These are phyloP conservation scores for Podospora pseudocomata DNA, from an alignment of 495 filamentous ascomycete genomes.

Conservation along the genomic window DNA sequence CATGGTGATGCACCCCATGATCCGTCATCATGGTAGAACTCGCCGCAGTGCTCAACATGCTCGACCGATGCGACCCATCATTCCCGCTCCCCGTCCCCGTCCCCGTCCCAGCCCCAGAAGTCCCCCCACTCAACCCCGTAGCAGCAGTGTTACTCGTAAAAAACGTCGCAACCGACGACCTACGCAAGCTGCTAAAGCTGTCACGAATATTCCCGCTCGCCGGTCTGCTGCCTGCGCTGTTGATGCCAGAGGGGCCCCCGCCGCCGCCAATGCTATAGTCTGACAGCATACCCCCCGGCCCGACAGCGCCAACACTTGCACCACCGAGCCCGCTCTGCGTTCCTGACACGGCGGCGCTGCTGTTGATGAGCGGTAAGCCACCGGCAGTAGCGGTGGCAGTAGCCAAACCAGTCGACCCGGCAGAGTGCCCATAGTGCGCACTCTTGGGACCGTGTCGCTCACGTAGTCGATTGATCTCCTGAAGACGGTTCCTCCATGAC, in stretches of 20 bases:
- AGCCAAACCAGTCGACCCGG: slow-evolving; percentile 24
- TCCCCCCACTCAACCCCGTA: too few relatives aligned
- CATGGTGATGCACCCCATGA: neutral
- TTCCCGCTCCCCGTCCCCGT: slow-evolving; percentile 37
- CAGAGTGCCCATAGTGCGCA: slow-evolving; percentile 28
- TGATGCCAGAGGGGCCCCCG: neutral
- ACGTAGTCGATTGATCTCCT: slow-evolving; percentile 77
- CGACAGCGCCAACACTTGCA: neutral
- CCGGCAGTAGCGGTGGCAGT: slow-evolving; percentile 11
- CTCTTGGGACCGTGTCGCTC: slow-evolving; percentile 53
- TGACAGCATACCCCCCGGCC: neutral
- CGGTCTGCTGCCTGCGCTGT: slow-evolving; percentile 24
- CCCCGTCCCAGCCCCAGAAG: neutral
- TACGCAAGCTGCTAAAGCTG: slow-evolving; percentile 48
- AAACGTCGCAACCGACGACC: slow-evolving; percentile 55
- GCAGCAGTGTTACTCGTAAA: slow-evolving; percentile 33
- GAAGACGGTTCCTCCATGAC: slow-evolving; percentile 81
- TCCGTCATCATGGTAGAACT: neutral
- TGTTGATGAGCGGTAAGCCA: slow-evolving; percentile 6
- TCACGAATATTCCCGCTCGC: slow-evolving; percentile 43
- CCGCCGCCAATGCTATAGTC: slow-evolving; percentile 8
- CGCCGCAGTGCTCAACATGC: slow-evolving; percentile 47
- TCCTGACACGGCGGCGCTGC: neutral
- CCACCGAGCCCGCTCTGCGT: neutral
- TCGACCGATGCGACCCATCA: slow-evolving; percentile 48